These are phyloP conservation scores for Hansenula sp. DNA, from an alignment of 1,139 yeast genomes.

Conservation along the genomic window DNA sequence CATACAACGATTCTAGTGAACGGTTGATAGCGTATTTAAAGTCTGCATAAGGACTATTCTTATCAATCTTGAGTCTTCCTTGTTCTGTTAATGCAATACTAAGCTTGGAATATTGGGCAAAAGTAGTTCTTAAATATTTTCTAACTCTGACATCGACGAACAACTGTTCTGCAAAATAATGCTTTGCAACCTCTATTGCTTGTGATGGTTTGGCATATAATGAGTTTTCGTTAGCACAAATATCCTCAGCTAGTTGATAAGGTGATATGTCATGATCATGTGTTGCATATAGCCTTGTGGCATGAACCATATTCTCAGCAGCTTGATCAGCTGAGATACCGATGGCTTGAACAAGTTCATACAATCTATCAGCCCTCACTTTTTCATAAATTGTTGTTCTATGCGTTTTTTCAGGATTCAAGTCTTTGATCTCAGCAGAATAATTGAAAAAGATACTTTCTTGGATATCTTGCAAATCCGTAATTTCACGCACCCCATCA, in stretches of 20 bases:
- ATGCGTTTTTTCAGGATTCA: conserved; percentile 27
- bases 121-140: conserved; percentile 67
- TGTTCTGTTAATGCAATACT: conserved; percentile 81
- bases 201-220: conserved; percentile 56
- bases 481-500: conserved; percentile 57
- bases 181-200: conserved; percentile 72
- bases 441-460: conserved; percentile 83
- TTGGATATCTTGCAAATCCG: conserved; percentile 82
- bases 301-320: conserved; percentile 79
- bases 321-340: conserved; percentile 79
- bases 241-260: conserved; percentile 53
- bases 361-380: conserved; percentile 63
- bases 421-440: conserved; percentile 63
- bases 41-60: conserved; percentile 78
- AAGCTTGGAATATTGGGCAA: conserved; percentile 63
- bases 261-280: conserved; percentile 64
- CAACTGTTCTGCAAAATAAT: conserved; percentile 74
- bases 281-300: conserved; percentile 67
- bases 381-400: conserved; percentile 73
- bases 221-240: conserved; percentile 47
- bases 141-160: conserved; percentile 81
- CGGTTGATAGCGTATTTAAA: conserved; percentile 88
- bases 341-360: conserved; percentile 63
- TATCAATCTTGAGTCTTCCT: conserved; percentile 79
- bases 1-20: conserved; percentile 67